Conservation (phyloP, 331 rosid species). For the Pyrus hybrid region DNA sequence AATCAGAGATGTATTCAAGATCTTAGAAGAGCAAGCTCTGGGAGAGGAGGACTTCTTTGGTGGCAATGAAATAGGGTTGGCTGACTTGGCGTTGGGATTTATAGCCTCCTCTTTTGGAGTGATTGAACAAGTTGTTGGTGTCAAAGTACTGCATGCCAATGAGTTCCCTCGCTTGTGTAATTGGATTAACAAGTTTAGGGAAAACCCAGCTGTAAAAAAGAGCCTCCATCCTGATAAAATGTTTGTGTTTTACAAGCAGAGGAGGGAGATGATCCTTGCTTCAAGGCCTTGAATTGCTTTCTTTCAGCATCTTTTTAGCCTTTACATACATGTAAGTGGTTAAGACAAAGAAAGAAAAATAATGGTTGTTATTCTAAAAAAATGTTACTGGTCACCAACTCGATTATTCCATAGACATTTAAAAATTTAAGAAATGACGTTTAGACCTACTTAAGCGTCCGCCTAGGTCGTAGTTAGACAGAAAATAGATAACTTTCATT, state of each 20-base stretch:
- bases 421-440: too few species aligned
- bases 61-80: constrained; percentile 1
- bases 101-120: constrained; percentile 1
- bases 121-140: constrained; percentile 11
- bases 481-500: too few species aligned
- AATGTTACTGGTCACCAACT: too few species aligned
- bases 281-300: not conserved
- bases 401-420: too few species aligned
- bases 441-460: too few species aligned
- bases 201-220: constrained; percentile 4
- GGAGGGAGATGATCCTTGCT: not conserved
- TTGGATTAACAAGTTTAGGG: constrained; percentile 16
- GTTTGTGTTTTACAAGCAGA: not conserved
- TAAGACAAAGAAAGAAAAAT: not conserved
- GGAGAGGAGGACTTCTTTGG: constrained; percentile 4
- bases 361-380: not conserved
- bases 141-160: constrained; percentile 1
- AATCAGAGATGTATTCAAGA: not conserved
- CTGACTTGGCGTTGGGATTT: constrained; percentile 16
- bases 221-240: constrained; percentile 3
- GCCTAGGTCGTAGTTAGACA: too few species aligned
- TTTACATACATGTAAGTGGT: not conserved
- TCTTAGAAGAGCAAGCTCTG: constrained; percentile 16
- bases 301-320: not conserved
- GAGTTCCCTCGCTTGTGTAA: constrained; percentile 13